Evolutionary conservation across 495 filamentous ascomycete genomes (phyloP), one percentile per base, ranked within the genome.

Genomic region (Tricharina praecox): DNA sequence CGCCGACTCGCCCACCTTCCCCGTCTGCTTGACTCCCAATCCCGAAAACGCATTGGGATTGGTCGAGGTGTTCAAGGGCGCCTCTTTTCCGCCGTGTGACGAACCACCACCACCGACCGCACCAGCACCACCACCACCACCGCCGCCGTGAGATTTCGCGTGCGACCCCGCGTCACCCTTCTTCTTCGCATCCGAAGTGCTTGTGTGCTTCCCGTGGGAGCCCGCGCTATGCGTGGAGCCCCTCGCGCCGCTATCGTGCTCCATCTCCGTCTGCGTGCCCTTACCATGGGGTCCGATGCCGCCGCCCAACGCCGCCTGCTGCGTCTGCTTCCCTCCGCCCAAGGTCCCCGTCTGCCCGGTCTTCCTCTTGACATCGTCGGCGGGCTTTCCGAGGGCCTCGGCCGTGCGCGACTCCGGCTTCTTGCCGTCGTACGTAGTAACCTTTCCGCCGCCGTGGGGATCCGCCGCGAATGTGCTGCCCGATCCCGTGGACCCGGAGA

Each of bases 401-500:
- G n/a, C n/a, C n/a, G n/a, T n/a, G n/a, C n/a, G n/a, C n/a, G n/a
- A n/a, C 28, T 32, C 28, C 28, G 28, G 28, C 13, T 32, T 32
- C 28, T 32, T 32, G 13, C 28, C 28, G 28, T 32, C 28, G 28
- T 32, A 32, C 13, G 7, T 7, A 13, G 28, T 7, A 13, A 32
- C 28, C 13, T 32, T 32, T 32, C 7, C 7, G 28, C 28, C 28
- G 28, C 28, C 67, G 32, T 68, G 61, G 10, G 64, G 50, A 16
- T 69, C 68, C 4, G 73, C 63, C 3, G 61, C 60, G 21, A 79
- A 67, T 4, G 58, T 66, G 3, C 44, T 20, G 8, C 4, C 8
- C 8, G 44, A 10, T 7, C 44, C 44, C 9, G 59, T 67, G 13
- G 73, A 68, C 26, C 58, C 61, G 2, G 68, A 71, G 10, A 65